A percentile compares a stretch with the other conserved stretches of the same genome.
Evolutionary conservation across 2,329 filamentous ascomycete genomes (phyloP).

Genomic region (Cryoendolithus antarcticus): DNA sequence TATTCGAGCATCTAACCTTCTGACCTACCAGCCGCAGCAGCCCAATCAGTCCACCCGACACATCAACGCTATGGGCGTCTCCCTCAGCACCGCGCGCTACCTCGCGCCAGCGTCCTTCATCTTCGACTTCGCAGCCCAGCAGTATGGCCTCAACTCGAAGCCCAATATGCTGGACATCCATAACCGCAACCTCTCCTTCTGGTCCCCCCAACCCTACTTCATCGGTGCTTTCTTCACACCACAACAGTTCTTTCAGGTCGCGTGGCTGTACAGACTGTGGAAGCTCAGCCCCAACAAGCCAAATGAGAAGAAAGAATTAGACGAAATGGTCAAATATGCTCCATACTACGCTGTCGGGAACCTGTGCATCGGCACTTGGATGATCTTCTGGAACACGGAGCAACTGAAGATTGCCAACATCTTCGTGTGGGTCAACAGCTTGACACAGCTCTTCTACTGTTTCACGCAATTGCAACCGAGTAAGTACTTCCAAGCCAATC

Average conservation of each 20-base stretch:
- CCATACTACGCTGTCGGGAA: conserved; percentile 46
- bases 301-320: conserved; percentile 30
- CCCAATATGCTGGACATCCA: conserved; percentile 51
- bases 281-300: conserved; percentile 32
- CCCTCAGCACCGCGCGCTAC: conserved; percentile 41
- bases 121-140: conserved; percentile 46
- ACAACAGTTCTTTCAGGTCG: conserved; percentile 46
- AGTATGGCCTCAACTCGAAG: conserved; percentile 44
- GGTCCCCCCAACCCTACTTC: conserved; percentile 46
- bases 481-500: too few relatives aligned
- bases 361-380: conserved; percentile 50
- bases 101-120: conserved; percentile 43
- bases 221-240: conserved; percentile 50
- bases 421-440: conserved; percentile 45
- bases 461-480: conserved; percentile 32
- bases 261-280: conserved; percentile 46
- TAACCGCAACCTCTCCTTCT: conserved; percentile 46
- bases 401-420: conserved; percentile 40
- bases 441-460: conserved; percentile 44
- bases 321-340: conserved; percentile 41
- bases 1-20: not conserved
- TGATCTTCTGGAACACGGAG: conserved; percentile 49
- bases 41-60: not conserved
- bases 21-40: not conserved
- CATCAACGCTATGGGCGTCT: conserved; percentile 36